Conservation (phyloP, 2,329 filamentous ascomycete genomes). For the Trichoderma sp. region DNA sequence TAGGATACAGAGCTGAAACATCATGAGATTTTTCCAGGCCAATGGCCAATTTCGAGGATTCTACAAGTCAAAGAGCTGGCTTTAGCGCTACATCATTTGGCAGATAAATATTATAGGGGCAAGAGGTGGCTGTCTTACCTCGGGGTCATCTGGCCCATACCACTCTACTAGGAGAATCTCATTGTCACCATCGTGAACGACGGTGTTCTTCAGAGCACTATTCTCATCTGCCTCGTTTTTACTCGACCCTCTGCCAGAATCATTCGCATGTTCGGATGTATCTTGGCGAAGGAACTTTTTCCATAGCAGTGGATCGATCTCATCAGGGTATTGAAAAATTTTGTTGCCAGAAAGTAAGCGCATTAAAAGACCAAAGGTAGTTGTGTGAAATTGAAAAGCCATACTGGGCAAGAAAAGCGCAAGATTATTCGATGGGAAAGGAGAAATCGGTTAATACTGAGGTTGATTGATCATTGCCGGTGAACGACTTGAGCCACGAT, state of each 20-base stretch:
- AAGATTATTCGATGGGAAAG: neutral
- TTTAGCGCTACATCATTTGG: neutral
- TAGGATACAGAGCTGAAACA: neutral
- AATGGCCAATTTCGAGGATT: neutral
- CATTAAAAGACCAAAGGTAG: neutral
- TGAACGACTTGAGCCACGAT: neutral
- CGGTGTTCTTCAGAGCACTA: neutral
- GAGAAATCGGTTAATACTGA: neutral
- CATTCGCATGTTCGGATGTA: neutral
- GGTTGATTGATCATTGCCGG: neutral
- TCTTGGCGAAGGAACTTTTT: neutral
- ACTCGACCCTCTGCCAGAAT: neutral
- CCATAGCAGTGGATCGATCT: neutral
- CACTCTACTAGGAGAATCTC: neutral
- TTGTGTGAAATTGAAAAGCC: neutral
- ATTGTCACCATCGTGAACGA: too few relatives aligned
- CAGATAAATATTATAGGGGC: neutral
- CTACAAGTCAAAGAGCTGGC: neutral
- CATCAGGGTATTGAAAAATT: neutral
- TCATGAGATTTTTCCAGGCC: neutral
- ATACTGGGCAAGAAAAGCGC: neutral
- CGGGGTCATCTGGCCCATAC: neutral
- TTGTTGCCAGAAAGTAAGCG: neutral
- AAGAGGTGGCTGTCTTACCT: neutral
- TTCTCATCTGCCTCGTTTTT: neutral